A percentile compares a stretch with the other conserved stretches of the same genome.
phyloP scores from a whole-genome alignment of 179 eudicot species.

The Silene coronaria region DNA sequence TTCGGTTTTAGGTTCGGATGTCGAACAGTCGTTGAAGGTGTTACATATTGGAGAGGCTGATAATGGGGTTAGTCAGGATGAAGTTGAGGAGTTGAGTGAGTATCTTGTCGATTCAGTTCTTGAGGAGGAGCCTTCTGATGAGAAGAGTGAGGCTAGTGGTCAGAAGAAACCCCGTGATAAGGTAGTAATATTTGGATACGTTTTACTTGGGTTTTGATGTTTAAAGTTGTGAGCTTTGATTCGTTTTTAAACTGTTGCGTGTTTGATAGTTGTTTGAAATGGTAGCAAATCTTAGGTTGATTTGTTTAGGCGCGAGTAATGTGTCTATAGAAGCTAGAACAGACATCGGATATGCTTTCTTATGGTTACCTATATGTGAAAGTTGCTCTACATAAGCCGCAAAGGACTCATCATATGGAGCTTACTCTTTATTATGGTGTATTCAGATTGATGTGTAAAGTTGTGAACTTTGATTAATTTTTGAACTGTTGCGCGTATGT shows the following conservation, averaged over 20 bases:
- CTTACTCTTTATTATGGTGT: too few relatives aligned
- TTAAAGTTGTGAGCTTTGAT: neutral
- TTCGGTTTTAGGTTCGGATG: slow-evolving; percentile 41
- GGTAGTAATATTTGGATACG: slow-evolving; percentile 47
- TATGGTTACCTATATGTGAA: too few relatives aligned
- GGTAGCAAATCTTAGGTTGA: neutral
- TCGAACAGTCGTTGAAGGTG: slow-evolving; percentile 47
- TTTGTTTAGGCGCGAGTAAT: too few relatives aligned
- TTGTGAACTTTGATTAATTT: neutral
- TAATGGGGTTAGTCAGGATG: slow-evolving; percentile 24
- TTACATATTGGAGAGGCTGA: slow-evolving; percentile 35
- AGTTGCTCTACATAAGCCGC: too few relatives aligned
- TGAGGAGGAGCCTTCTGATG: slow-evolving; percentile 45
- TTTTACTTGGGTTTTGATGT: neutral
- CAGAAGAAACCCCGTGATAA: slow-evolving; percentile 60
- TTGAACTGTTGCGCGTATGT: neutral
- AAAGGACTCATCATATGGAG: too few relatives aligned
- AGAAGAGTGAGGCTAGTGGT: slow-evolving; percentile 30
- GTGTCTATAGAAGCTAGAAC: too few relatives aligned
- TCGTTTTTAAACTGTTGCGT: neutral
- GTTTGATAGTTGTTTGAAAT: neutral
- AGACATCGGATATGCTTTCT: too few relatives aligned
- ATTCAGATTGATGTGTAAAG: neutral
- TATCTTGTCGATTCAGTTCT: slow-evolving; percentile 40
- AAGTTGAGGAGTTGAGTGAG: slow-evolving; percentile 54